Conservation (phyloP, 257 asterid species). For the Coffea eugenioides region DNA sequence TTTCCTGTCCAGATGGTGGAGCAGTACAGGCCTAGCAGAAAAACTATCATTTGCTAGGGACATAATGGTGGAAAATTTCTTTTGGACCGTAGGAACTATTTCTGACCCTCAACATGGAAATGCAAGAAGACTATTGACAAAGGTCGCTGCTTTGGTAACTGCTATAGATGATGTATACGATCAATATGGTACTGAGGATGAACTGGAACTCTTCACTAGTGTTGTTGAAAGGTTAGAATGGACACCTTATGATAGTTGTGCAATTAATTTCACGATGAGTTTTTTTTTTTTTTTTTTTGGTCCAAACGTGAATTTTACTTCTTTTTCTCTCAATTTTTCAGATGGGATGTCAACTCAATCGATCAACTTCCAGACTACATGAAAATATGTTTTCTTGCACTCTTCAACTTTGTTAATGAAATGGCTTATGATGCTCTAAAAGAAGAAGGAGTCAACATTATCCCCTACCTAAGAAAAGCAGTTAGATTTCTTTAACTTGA, state of each 20-base stretch:
- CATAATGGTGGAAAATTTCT: slow-evolving; percentile 3
- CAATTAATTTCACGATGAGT: no score
- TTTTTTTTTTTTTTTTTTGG: not conserved
- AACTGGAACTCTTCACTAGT: slow-evolving; percentile 4
- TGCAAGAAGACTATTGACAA: not conserved
- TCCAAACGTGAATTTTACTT: not conserved
- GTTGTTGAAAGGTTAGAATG: slow-evolving; percentile 3
- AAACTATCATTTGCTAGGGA: not conserved
- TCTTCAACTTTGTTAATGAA: slow-evolving; percentile 10
- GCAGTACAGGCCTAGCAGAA: not conserved
- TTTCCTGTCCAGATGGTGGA: slow-evolving; percentile 11
- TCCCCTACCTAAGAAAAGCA: slow-evolving; percentile 15
- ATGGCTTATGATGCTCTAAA: slow-evolving; percentile 19
- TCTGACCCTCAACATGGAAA: slow-evolving; percentile 1
- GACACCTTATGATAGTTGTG: not conserved
- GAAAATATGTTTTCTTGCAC: slow-evolving; percentile 21
- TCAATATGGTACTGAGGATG: not conserved
- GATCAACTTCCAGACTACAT: slow-evolving; percentile 26
- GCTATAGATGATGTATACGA: slow-evolving; percentile 5
- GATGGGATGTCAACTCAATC: slow-evolving; percentile 23
- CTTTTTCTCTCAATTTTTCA: not conserved
- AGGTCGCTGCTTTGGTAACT: not conserved
- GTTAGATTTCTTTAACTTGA: not conserved
- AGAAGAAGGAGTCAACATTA: not conserved
- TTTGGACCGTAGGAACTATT: not conserved